These are phyloP conservation scores for Paratinospora sagittata DNA, from an alignment of 164 flowering plant genomes.

Conservation along the genomic window DNA sequence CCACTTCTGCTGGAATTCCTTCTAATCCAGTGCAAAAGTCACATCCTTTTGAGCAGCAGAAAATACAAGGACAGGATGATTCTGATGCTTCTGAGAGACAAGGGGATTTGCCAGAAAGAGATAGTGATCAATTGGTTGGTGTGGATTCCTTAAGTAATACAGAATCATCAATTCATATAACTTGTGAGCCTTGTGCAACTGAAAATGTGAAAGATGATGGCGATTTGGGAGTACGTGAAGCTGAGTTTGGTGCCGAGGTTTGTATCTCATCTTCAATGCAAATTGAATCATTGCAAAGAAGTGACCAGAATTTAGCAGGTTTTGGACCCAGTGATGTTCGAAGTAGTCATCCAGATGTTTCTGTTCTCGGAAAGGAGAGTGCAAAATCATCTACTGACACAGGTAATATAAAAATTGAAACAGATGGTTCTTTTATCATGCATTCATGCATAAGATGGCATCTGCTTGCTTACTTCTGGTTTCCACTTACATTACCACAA, in stretches of 20 bases:
- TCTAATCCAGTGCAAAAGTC: slow-evolving; percentile 9
- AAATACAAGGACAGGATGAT: slow-evolving; percentile 1
- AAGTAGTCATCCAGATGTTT: slow-evolving; percentile 10
- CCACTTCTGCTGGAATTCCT: slow-evolving; percentile 5
- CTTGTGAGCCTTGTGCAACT: slow-evolving; percentile 14
- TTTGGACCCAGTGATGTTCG: slow-evolving; percentile 12
- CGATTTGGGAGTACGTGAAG: slow-evolving; percentile 14
- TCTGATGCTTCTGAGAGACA: slow-evolving; percentile 8
- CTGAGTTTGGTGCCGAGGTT: slow-evolving; percentile 7
- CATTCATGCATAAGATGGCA: slow-evolving; percentile 12
- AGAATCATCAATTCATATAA: slow-evolving; percentile 24
- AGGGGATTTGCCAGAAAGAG: slow-evolving; percentile 6
- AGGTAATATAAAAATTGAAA: slow-evolving; percentile 15
- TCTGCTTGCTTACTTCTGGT: slow-evolving; percentile 14
- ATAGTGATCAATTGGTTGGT: slow-evolving; percentile 10
- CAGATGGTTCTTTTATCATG: slow-evolving; percentile 11
- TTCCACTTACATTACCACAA: not conserved
- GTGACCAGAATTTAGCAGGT: slow-evolving; percentile 11
- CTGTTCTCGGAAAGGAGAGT: slow-evolving; percentile 18
- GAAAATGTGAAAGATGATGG: slow-evolving; percentile 15
- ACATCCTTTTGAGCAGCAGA: slow-evolving; percentile 8
- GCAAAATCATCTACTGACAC: slow-evolving; percentile 9
- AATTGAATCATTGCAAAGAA: slow-evolving; percentile 18
- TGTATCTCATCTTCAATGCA: slow-evolving; percentile 10
- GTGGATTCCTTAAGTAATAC: slow-evolving; percentile 11